phyloP scores from a whole-genome alignment of 179 eudicot genomes.

The Kewa caespitosa region DNA sequence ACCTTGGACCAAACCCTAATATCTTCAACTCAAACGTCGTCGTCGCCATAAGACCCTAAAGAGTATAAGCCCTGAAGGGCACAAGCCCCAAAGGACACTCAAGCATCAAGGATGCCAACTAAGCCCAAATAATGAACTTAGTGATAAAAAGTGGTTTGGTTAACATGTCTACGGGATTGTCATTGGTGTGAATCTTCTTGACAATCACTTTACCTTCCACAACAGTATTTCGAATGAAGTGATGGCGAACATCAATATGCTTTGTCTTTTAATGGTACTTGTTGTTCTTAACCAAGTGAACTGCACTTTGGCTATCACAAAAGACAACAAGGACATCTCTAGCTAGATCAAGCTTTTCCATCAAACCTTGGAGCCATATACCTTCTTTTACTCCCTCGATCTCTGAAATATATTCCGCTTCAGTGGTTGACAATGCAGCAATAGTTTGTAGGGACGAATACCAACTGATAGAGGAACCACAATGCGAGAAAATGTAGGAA shows the following conservation, averaged over 20 bases:
- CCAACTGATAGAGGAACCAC: too few species aligned
- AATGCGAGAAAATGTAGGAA: too few species aligned
- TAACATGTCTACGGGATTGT: not conserved
- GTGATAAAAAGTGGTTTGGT: not conserved
- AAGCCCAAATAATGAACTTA: not conserved
- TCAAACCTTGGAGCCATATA: not conserved
- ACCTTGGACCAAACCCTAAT: too few species aligned
- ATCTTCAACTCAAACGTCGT: too few species aligned
- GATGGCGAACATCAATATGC: not conserved
- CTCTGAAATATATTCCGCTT: not conserved
- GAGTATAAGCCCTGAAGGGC: too few species aligned
- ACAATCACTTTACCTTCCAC: not conserved
- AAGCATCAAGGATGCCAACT: not conserved
- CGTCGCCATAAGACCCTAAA: too few species aligned
- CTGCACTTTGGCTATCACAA: not conserved
- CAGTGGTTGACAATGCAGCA: not conserved
- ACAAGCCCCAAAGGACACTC: not conserved
- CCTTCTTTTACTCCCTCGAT: not conserved
- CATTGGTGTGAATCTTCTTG: not conserved
- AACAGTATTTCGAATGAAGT: not conserved
- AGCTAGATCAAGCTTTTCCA: not conserved
- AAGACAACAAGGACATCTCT: not conserved
- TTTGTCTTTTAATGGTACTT: not conserved
- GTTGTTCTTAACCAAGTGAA: not conserved
- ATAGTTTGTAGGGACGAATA: not conserved